Conservation (phyloP, 148 eudicot genomes). For the Talinum fruticosum region DNA sequence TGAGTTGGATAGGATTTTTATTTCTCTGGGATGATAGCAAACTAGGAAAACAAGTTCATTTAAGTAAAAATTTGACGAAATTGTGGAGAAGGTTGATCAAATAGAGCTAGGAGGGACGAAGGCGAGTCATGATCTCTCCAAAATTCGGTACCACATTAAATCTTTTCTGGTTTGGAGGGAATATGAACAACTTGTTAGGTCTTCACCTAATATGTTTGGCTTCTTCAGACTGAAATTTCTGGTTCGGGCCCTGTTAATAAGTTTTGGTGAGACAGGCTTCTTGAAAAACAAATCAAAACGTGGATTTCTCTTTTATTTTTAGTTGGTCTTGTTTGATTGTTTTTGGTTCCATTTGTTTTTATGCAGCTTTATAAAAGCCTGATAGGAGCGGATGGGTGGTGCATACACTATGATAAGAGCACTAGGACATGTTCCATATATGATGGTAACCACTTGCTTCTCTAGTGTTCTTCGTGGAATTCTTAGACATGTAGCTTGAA, state of each 20-base stretch:
- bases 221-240: not conserved
- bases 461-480: not conserved
- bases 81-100: not conserved
- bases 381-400: constrained; percentile 93
- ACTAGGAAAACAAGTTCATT: not conserved
- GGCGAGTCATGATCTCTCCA: too few relatives aligned
- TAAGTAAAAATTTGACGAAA: not conserved
- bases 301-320: not conserved
- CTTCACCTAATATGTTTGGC: not conserved
- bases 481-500: not conserved
- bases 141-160: too few relatives aligned
- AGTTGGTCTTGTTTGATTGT: not conserved
- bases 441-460: constrained; percentile 43
- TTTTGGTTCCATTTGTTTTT: constrained; percentile 19
- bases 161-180: not conserved
- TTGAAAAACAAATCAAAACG: too few relatives aligned
- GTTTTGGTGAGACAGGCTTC: too few relatives aligned
- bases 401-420: constrained; percentile 67
- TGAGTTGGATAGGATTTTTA: not conserved
- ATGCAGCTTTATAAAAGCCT: constrained; percentile 57
- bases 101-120: too few relatives aligned
- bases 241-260: too few relatives aligned
- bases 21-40: too few relatives aligned
- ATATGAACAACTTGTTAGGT: not conserved
- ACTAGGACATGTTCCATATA: constrained; percentile 79